Percentiles rank a stretch among this genome's conserved stretches.
phyloP scores from a whole-genome alignment of 805 yeast genomes.

The Candida dajiaensis region DNA sequence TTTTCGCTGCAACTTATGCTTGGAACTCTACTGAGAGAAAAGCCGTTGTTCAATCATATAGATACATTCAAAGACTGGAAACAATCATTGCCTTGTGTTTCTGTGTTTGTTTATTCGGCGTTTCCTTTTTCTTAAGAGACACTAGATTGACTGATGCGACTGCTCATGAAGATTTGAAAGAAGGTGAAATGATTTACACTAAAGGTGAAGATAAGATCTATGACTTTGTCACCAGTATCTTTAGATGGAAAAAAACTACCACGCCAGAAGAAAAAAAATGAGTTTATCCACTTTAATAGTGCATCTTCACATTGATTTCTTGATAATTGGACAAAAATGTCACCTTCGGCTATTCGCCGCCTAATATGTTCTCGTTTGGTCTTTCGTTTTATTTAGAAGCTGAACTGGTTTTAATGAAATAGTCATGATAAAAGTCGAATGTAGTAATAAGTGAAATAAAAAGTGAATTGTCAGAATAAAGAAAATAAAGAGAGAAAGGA shows the following conservation, averaged over 20 bases:
- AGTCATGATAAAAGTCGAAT: too few relatives aligned
- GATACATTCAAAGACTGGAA: slow-evolving; percentile 52
- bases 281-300: background rate
- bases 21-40: slow-evolving; percentile 63
- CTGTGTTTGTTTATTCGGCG: slow-evolving; percentile 41
- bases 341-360: too few relatives aligned
- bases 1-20: slow-evolving; percentile 39
- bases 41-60: slow-evolving; percentile 53
- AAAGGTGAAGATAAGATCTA: slow-evolving; percentile 16
- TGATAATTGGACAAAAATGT: too few relatives aligned
- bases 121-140: slow-evolving; percentile 47
- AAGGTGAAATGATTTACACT: slow-evolving; percentile 18
- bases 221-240: slow-evolving; percentile 9
- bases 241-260: slow-evolving; percentile 1
- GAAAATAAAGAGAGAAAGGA: too few relatives aligned
- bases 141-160: slow-evolving; percentile 32
- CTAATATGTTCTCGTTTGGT: background rate
- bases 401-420: background rate
- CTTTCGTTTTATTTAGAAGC: background rate
- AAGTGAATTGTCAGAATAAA: too few relatives aligned
- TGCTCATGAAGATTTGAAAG: slow-evolving; percentile 20
- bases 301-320: background rate
- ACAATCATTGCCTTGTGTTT: slow-evolving; percentile 47
- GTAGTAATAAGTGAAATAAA: too few relatives aligned
- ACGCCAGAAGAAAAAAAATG: background rate